Base-by-base conservation (phyloP, 352 stramenopile genomes). In the Pythium guiyangense region DNA sequence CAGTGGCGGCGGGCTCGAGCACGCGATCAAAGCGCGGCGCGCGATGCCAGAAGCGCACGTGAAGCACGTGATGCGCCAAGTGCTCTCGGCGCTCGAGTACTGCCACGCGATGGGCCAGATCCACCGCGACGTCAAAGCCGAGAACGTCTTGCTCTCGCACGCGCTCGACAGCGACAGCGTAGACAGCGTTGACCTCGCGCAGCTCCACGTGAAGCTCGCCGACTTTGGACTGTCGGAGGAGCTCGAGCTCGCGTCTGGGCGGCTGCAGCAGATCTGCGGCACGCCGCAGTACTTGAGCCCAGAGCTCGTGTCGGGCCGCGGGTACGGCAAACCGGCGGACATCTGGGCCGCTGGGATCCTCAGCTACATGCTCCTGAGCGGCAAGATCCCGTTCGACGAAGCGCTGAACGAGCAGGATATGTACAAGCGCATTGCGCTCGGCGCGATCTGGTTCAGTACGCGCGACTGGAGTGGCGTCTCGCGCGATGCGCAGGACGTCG, bases 211-310 rank as follows among this genome's bases (percentile, higher is more conserved):
- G 40, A 98, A 98, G 64, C 81, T 97, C 34, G 86, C 86, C 0
- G 88, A 97, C 67, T 97, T 97, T 75, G 88, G 88, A 0, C 65
- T 97, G 14, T 88, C 81, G n/a, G 94, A 81, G 62, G 77, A 97
- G 66, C 80, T 97, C 27, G 82, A 97, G 52, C 81, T 94, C 49
- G 85, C 82, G 18, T 90, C 92, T 76, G 84, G 73, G 9, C 79
- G 77, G 47, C 83, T 98, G 17, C 87, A 88, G 27, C 94, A 94
- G 27, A 82, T 97, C 62, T 99, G 96, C 69, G 96, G 96, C 46
- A 99, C 96, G 37, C 95, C 95, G 6, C 94, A 97, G 48, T 99
- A 98, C 73, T 77, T 98, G 37, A 97, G 94, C n/a, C 93, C 96
- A 1, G 96, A 99, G 74, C 96, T 98, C 69, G 75, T 98, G 12